Conservation (phyloP, 139 green algal species). For the Picochlorum sp. region DNA sequence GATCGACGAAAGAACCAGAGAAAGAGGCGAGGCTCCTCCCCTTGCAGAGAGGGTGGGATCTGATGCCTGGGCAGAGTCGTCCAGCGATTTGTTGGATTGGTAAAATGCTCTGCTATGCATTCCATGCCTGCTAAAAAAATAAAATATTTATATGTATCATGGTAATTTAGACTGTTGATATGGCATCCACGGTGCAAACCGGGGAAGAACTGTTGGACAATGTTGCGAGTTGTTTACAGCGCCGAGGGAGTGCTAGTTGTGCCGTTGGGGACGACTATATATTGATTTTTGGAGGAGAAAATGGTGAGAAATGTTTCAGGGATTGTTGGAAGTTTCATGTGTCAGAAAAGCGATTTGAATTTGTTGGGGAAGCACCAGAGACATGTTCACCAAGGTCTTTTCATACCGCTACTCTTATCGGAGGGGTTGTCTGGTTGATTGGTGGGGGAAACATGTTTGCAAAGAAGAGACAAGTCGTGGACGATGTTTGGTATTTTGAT, state of each 20-base stretch:
- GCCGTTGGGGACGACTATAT: not conserved
- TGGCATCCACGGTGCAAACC: no score
- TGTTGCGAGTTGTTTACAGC: not conserved
- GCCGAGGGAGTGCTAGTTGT: not conserved
- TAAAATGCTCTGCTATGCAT: no score
- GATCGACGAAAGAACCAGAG: no score
- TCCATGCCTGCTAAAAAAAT: no score
- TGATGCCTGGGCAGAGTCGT: no score
- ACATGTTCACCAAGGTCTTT: constrained; percentile 6
- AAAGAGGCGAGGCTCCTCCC: no score
- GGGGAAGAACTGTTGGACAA: no score
- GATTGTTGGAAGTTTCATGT: constrained; percentile 4
- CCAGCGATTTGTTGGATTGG: no score
- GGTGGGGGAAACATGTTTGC: constrained; percentile 3
- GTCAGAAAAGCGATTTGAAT: not conserved
- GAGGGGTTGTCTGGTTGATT: constrained; percentile 20
- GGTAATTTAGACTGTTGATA: no score
- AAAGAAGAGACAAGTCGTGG: not conserved
- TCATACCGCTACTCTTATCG: constrained; percentile 19
- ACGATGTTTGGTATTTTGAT: constrained; percentile 6
- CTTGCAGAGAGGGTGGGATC: no score
- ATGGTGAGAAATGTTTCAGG: constrained; percentile 3
- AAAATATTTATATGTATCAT: no score
- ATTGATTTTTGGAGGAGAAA: constrained; percentile 8
- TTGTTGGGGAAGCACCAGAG: not conserved